Conservation (phyloP, 2,329 filamentous ascomycete species). For the Pleomassaria siparia region DNA sequence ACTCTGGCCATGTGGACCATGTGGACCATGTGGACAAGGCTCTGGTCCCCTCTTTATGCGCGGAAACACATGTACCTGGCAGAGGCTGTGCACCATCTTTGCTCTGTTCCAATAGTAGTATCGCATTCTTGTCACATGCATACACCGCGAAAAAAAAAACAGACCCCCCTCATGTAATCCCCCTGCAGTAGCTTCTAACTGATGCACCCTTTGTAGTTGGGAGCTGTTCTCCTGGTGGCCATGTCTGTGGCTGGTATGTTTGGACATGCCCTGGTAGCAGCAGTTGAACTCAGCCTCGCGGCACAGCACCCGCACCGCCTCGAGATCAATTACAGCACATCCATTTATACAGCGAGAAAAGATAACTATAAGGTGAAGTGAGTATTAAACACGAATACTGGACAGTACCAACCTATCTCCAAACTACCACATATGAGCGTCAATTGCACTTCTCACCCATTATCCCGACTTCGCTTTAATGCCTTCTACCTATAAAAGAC, state of each 20-base stretch:
- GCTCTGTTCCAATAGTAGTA: not conserved
- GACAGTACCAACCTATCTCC: no score
- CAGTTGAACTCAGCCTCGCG: not conserved
- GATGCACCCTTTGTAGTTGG: not conserved
- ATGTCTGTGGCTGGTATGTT: not conserved
- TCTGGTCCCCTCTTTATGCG: not conserved
- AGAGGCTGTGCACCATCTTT: not conserved
- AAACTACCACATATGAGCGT: no score
- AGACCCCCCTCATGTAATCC: not conserved
- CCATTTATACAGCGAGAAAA: not conserved
- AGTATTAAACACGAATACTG: no score
- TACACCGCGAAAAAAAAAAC: not conserved
- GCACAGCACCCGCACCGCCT: constrained; percentile 1
- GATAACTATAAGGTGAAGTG: not conserved
- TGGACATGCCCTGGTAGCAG: not conserved
- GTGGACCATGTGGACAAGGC: not conserved
- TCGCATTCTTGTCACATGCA: not conserved
- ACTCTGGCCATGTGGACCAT: not conserved
- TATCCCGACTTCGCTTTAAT: not conserved
- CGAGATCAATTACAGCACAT: not conserved
- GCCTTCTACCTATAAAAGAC: not conserved
- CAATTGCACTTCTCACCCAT: no score
- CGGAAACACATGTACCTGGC: not conserved
- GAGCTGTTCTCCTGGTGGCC: not conserved
- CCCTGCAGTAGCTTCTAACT: not conserved